Conservation (phyloP, 129 eudicot genomes). For the Helianthus tuberosus region DNA sequence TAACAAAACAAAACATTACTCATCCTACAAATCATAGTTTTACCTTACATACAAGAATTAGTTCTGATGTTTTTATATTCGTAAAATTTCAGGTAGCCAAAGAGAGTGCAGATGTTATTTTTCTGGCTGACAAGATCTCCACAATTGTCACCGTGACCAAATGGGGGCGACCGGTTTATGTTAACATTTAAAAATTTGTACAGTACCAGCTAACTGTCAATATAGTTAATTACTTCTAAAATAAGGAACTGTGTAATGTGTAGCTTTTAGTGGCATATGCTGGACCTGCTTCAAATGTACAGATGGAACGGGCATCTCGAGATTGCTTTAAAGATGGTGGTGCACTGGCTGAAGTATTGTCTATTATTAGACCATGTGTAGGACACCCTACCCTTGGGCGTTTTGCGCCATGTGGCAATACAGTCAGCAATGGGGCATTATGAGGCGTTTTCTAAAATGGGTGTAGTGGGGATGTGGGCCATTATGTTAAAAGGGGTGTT, state of each 20-base stretch:
- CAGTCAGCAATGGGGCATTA: too few relatives aligned
- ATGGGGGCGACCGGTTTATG: slow-evolving; percentile 96
- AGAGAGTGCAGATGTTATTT: slow-evolving; percentile 96
- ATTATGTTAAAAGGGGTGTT: too few relatives aligned
- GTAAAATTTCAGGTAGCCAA: slow-evolving; percentile 70
- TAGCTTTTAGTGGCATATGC: slow-evolving; percentile 84
- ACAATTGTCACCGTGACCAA: slow-evolving; percentile 88
- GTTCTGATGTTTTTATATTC: not conserved
- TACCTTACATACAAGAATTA: not conserved
- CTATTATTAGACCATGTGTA: slow-evolving; percentile 60
- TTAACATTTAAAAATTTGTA: slow-evolving; percentile 86
- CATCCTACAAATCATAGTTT: slow-evolving; percentile 5
- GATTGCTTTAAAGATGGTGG: slow-evolving; percentile 63
- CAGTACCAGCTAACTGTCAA: slow-evolving; percentile 94
- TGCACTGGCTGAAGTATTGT: slow-evolving; percentile 72
- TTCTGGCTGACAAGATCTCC: slow-evolving; percentile 92
- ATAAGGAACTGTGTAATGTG: too few relatives aligned
- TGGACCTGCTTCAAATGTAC: slow-evolving; percentile 90
- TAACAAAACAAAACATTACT: slow-evolving; percentile 4
- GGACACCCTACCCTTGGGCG: too few relatives aligned
- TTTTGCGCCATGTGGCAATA: too few relatives aligned
- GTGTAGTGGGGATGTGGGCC: too few relatives aligned
- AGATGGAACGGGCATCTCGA: slow-evolving; percentile 68
- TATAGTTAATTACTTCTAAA: too few relatives aligned
- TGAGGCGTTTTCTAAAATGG: too few relatives aligned